Conservation (phyloP, 768 basidiomycete species). For the Infundibulicybe gibba region DNA sequence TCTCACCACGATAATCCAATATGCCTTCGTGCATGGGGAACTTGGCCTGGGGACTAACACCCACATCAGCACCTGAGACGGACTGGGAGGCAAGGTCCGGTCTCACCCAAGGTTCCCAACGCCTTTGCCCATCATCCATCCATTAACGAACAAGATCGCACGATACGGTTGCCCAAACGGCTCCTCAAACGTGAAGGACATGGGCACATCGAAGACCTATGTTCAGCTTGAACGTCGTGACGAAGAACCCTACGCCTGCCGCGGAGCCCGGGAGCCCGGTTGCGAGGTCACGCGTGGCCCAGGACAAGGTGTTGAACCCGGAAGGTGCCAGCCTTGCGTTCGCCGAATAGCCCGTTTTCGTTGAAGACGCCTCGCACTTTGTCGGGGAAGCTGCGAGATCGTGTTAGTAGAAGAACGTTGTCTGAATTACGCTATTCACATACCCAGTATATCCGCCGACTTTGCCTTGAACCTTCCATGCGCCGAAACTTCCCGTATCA, state of each 20-base stretch:
- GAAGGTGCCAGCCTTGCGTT: conserved; percentile 74
- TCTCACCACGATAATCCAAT: conserved; percentile 64
- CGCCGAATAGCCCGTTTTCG: conserved; percentile 71
- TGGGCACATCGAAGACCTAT: conserved; percentile 62
- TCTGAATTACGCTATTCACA: conserved; percentile 11
- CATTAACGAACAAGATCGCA: conserved; percentile 79
- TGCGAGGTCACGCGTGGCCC: conserved; percentile 54
- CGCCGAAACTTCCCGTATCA: conserved; percentile 52
- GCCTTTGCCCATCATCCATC: conserved; percentile 87
- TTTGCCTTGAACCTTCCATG: conserved; percentile 77
- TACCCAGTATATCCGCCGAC: conserved; percentile 67
- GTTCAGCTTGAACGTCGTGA: conserved; percentile 64
- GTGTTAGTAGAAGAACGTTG: not conserved
- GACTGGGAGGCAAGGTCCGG: too few relatives aligned
- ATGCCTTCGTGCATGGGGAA: conserved; percentile 87
- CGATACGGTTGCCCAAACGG: conserved; percentile 62
- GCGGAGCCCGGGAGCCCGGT: conserved; percentile 51
- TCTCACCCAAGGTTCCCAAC: conserved; percentile 64
- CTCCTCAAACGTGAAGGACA: conserved; percentile 72
- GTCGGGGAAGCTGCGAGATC: conserved; percentile 60
- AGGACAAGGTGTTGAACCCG: conserved; percentile 63
- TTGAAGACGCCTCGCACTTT: conserved; percentile 65
- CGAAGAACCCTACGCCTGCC: conserved; percentile 81
- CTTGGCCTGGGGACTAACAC: conserved; percentile 62
- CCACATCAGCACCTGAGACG: too few relatives aligned